Percentiles rank a stretch among this genome's conserved stretches.
These are phyloP conservation scores for Coprinopsis cinerea DNA, from an alignment of 768 basidiomycete species.

Conservation along the genomic window DNA sequence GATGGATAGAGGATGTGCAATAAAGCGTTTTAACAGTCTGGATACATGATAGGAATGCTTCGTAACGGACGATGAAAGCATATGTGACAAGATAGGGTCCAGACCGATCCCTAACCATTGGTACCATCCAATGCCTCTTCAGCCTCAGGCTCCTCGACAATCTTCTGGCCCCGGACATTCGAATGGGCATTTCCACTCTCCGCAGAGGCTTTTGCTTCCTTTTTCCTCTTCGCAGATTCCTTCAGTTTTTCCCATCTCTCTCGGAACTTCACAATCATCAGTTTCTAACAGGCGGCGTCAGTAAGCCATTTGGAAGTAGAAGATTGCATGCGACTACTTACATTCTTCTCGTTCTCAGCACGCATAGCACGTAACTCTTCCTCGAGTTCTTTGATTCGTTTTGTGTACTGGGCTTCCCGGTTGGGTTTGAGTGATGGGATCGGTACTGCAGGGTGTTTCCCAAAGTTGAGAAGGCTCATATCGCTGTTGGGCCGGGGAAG, in stretches of 20 bases:
- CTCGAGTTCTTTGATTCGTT: conserved; percentile 74
- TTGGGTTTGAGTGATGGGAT: conserved; percentile 46
- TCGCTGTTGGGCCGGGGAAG: conserved; percentile 49
- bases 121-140: conserved; percentile 42
- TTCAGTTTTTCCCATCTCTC: conserved; percentile 90
- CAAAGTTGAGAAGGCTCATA: conserved; percentile 52
- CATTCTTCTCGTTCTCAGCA: conserved; percentile 80
- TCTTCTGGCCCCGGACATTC: conserved; percentile 47
- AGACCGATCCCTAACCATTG: conserved; percentile 11
- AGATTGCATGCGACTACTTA: conserved; percentile 26
- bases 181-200: conserved; percentile 28
- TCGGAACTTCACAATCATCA: conserved; percentile 75
- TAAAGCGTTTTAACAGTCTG: too few species aligned
- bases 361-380: conserved; percentile 63
- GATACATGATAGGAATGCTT: too few species aligned
- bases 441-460: conserved; percentile 41
- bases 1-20: not conserved
- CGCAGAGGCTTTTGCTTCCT: conserved; percentile 60
- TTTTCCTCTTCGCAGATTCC: conserved; percentile 82
- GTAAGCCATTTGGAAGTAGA: not conserved
- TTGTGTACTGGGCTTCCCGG: conserved; percentile 49
- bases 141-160: conserved; percentile 66
- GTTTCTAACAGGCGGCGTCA: conserved; percentile 44
- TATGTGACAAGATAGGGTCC: not conserved
- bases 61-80: not conserved